These are phyloP conservation scores for Sugiyamaella mastotermitis DNA, from an alignment of 805 yeast genomes.

Conservation along the genomic window DNA sequence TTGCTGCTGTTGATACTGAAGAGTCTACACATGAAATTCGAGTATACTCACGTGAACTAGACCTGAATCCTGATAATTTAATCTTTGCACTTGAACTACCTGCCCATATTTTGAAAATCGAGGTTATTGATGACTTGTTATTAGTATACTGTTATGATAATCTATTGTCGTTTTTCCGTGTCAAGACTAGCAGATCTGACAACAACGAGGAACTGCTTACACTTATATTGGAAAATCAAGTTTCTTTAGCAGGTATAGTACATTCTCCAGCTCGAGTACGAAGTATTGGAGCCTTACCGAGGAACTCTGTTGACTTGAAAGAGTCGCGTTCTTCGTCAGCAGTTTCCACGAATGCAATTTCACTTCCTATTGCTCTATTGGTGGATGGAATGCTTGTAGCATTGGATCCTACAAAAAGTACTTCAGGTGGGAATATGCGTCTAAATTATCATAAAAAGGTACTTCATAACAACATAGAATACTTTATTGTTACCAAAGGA, in stretches of 20 bases:
- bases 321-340: too few species aligned
- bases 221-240: conserved; percentile 28
- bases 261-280: conserved; percentile 35
- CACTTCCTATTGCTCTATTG: conserved; percentile 25
- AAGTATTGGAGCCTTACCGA: conserved; percentile 25
- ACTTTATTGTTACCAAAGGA: conserved; percentile 23
- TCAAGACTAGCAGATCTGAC: conserved; percentile 6
- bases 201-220: conserved; percentile 17
- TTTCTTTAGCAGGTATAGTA: conserved; percentile 32
- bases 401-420: conserved; percentile 16
- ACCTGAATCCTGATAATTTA: conserved; percentile 28
- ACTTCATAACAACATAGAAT: conserved; percentile 33
- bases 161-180: conserved; percentile 25
- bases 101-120: conserved; percentile 27
- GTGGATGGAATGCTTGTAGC: conserved; percentile 34
- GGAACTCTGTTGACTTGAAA: conserved; percentile 9
- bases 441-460: conserved; percentile 22
- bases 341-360: conserved; percentile 1
- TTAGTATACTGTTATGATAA: conserved; percentile 32
- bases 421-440: conserved; percentile 7
- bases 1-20: conserved; percentile 30
- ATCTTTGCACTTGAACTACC: conserved; percentile 27
- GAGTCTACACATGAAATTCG: conserved; percentile 25
- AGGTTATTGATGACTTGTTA: conserved; percentile 26
- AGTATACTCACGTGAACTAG: conserved; percentile 33